Percentiles rank a stretch among this genome's conserved stretches.
Evolutionary conservation across 2,329 filamentous ascomycete genomes (phyloP).

Genomic region (Sporothrix dimorphospora): DNA sequence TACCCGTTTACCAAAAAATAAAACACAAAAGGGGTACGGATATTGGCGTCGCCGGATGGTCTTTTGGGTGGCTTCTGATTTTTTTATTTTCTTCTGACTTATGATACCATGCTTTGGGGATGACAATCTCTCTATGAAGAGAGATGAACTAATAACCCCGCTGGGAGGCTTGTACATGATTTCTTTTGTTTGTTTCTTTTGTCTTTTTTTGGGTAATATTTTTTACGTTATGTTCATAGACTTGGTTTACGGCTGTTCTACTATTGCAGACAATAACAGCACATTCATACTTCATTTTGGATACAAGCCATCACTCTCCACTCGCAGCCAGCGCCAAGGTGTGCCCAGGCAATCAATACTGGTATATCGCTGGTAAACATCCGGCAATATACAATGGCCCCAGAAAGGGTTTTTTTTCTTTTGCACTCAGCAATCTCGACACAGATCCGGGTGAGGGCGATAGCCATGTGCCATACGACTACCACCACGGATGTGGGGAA

Average conservation of each 20-base stretch:
- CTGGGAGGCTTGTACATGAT: not conserved
- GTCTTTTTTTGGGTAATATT: not conserved
- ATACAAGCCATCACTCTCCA: not conserved
- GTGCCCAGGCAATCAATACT: not conserved
- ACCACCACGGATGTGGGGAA: constrained; percentile 17
- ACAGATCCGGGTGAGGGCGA: not conserved
- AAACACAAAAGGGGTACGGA: not conserved
- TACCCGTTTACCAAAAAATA: constrained; percentile 10
- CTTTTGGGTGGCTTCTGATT: not conserved
- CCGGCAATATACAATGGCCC: constrained; percentile 22
- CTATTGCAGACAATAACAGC: constrained; percentile 5
- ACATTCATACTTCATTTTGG: not conserved
- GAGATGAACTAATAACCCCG: not conserved
- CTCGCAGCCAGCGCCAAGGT: not conserved
- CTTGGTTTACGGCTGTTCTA: not conserved
- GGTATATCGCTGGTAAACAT: constrained; percentile 8
- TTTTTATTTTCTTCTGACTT: not conserved
- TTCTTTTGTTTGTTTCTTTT: not conserved
- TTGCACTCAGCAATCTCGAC: not conserved
- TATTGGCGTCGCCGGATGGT: not conserved
- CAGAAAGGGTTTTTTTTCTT: not conserved
- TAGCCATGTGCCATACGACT: not conserved
- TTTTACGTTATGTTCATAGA: not conserved
- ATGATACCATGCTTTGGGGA: constrained; percentile 8
- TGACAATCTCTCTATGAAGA: not conserved